These are phyloP conservation scores for Poteriospumella lacustris DNA, from an alignment of 108 stramenopile species.

Conservation along the genomic window DNA sequence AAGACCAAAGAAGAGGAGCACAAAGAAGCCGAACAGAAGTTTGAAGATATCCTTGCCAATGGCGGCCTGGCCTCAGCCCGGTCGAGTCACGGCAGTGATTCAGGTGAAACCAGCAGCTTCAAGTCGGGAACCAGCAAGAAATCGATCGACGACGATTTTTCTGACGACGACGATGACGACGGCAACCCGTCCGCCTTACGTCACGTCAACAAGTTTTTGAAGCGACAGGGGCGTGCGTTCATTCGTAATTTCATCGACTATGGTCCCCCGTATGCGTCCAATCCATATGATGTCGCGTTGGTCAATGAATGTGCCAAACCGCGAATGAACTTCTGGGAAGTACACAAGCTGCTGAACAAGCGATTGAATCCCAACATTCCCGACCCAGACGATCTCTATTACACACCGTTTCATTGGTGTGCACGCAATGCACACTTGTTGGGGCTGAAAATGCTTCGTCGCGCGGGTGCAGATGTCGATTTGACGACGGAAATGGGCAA, in stretches of 20 bases:
- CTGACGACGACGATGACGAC: too few species aligned
- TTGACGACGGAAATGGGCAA: background rate
- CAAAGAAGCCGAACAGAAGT: too few species aligned
- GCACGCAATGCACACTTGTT: background rate
- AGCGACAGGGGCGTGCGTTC: too few species aligned
- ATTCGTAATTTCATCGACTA: background rate
- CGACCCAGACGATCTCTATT: constrained; percentile 20
- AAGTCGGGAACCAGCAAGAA: too few species aligned
- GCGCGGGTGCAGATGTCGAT: background rate
- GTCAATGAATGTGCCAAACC: constrained; percentile 3
- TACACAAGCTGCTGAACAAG: background rate
- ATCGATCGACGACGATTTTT: too few species aligned
- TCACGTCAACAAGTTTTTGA: too few species aligned
- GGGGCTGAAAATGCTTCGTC: constrained; percentile 4
- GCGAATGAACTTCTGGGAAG: background rate
- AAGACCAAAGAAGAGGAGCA: too few species aligned
- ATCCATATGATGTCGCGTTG: background rate
- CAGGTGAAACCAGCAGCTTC: too few species aligned
- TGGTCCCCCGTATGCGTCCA: background rate
- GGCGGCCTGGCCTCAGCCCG: too few species aligned
- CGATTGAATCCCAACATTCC: background rate
- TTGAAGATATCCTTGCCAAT: too few species aligned
- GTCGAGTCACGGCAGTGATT: too few species aligned
- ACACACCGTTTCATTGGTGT: constrained; percentile 16
- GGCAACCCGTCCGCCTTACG: too few species aligned